Evolutionary conservation across 2,329 filamentous ascomycete species (phyloP).

Genomic region (Alternaria longipes): DNA sequence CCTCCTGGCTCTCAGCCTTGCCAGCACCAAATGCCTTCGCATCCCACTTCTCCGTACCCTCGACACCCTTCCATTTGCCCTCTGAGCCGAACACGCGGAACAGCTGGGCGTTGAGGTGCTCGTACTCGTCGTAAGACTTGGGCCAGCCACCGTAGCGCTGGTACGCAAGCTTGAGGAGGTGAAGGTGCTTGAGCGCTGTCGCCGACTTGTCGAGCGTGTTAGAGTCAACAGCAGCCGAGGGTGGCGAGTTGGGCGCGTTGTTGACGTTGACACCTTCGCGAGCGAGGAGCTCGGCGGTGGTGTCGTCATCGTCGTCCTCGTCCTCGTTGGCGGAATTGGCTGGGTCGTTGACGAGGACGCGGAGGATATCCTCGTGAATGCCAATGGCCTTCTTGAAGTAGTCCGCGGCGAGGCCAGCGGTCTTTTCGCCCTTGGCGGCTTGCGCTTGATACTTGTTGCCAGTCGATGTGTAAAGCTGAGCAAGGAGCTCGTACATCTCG

Average conservation of each 20-base stretch:
- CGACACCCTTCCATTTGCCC: constrained; percentile 52
- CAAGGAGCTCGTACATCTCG: constrained; percentile 61
- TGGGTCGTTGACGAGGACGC: constrained; percentile 40
- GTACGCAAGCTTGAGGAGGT: constrained; percentile 52
- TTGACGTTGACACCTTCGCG: constrained; percentile 46
- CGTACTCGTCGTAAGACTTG: constrained; percentile 60
- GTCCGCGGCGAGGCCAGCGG: constrained; percentile 45
- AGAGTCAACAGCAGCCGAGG: constrained; percentile 2
- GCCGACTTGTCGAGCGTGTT: constrained; percentile 31
- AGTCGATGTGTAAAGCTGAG: constrained; percentile 58
- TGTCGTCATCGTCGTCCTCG: constrained; percentile 49
- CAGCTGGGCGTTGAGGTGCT: constrained; percentile 57
- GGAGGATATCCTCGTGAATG: constrained; percentile 46
- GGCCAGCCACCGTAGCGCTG: constrained; percentile 57
- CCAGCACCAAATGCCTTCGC: constrained; percentile 57
- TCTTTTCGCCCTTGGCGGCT: constrained; percentile 46
- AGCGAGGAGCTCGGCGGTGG: constrained; percentile 48
- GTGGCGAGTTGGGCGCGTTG: constrained; percentile 16
- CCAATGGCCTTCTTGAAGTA: constrained; percentile 52
- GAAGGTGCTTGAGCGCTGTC: constrained; percentile 48
- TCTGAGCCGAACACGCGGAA: constrained; percentile 52
- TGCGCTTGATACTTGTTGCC: constrained; percentile 52
- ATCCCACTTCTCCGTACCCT: constrained; percentile 60
- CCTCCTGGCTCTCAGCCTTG: constrained; percentile 56
- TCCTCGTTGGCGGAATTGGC: constrained; percentile 18